phyloP scores from a whole-genome alignment of 2,329 filamentous ascomycete species.

The Exserohilum rostratum region DNA sequence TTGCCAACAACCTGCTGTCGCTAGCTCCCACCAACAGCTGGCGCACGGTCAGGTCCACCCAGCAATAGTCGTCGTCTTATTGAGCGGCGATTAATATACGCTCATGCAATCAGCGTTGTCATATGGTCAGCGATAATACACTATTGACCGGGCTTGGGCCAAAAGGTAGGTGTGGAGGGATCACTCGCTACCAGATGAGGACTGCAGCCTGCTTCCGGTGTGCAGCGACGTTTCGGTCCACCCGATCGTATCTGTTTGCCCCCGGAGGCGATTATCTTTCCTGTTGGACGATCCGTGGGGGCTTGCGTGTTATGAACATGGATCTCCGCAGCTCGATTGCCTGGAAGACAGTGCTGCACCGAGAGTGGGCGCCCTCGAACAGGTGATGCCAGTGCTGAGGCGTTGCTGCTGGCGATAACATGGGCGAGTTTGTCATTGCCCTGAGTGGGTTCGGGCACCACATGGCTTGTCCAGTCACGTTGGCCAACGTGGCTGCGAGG shows the following conservation, averaged over 20 bases:
- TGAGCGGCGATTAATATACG: slow-evolving; percentile 9
- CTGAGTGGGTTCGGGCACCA: neutral
- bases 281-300: neutral
- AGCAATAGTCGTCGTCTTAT: slow-evolving; percentile 10
- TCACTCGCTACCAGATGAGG: slow-evolving; percentile 14
- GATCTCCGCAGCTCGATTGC: neutral
- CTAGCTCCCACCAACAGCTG: slow-evolving; percentile 3
- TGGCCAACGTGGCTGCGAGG: neutral
- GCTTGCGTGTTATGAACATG: slow-evolving; percentile 1
- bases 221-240: slow-evolving; percentile 10
- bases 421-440: neutral
- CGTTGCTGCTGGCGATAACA: neutral
- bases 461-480: neutral
- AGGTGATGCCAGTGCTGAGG: neutral
- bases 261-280: neutral
- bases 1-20: slow-evolving; percentile 5
- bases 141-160: slow-evolving; percentile 6
- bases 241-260: slow-evolving; percentile 2
- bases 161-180: slow-evolving; percentile 9
- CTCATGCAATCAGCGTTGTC: slow-evolving; percentile 4
- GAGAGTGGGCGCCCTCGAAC: neutral
- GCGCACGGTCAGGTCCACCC: slow-evolving; percentile 7
- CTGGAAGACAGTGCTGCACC: neutral
- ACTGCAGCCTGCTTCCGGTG: slow-evolving; percentile 1
- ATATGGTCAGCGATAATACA: slow-evolving; percentile 12